Percentiles rank a stretch among this genome's conserved stretches.
Conservation (phyloP, 768 basidiomycete species). For the Leccinum barrowsii region DNA sequence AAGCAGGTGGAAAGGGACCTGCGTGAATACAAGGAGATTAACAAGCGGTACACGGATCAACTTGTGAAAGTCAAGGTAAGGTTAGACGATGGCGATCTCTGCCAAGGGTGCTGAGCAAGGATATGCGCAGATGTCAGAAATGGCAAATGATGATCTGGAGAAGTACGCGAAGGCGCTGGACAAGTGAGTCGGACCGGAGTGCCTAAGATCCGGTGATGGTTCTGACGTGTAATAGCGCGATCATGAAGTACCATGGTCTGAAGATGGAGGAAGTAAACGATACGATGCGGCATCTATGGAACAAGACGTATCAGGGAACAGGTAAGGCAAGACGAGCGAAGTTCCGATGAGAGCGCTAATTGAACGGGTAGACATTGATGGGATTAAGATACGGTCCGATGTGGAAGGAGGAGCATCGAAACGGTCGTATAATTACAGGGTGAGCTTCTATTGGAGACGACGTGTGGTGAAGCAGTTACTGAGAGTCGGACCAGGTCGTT, state of each 20-base stretch:
- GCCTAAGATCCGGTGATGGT: not conserved
- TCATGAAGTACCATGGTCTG: constrained; percentile 95
- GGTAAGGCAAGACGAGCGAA: constrained; percentile 44
- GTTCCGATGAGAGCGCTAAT: constrained; percentile 11
- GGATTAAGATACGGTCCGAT: constrained; percentile 92
- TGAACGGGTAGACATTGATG: constrained; percentile 78
- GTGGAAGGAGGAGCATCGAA: constrained; percentile 87
- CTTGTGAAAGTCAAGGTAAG: constrained; percentile 90
- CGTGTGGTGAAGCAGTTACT: constrained; percentile 9
- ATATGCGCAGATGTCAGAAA: constrained; percentile 79
- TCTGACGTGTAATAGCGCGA: constrained; percentile 59
- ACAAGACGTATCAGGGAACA: constrained; percentile 98
- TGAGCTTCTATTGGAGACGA: constrained; percentile 36
- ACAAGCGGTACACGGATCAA: constrained; percentile 84
- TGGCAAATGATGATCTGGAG: constrained; percentile 95
- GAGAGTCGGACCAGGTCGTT: constrained; percentile 63
- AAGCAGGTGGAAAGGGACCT: constrained; percentile 66
- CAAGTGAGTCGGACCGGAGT: constrained; percentile 53
- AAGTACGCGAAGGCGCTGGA: constrained; percentile 97
- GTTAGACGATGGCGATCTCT: constrained; percentile 1
- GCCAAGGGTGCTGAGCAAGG: not conserved
- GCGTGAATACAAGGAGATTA: constrained; percentile 82
- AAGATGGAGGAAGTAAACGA: constrained; percentile 99
- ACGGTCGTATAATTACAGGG: constrained; percentile 95
- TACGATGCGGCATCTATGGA: constrained; percentile 96